Conservation (phyloP, 805 yeast genomes). For the Allodekkera sacchari region DNA sequence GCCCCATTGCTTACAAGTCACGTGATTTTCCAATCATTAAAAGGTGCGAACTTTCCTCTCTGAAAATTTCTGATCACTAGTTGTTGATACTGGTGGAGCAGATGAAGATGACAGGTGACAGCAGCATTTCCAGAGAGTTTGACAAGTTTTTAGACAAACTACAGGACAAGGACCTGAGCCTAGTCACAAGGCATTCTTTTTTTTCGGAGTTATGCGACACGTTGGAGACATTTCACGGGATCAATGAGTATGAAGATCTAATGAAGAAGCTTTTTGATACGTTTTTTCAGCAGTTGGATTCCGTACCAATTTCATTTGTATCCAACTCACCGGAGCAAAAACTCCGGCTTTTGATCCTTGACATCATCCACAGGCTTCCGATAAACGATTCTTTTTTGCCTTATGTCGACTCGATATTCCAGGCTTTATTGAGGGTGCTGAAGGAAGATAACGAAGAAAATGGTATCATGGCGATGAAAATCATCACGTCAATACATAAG, state of each 20-base stretch:
- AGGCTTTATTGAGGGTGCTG: constrained; percentile 49
- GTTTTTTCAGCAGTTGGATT: constrained; percentile 51
- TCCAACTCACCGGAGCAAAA: constrained; percentile 66
- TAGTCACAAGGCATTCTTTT: constrained; percentile 53
- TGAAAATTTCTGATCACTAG: too few species aligned
- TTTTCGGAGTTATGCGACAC: constrained; percentile 81
- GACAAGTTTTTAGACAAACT: constrained; percentile 63
- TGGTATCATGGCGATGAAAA: constrained; percentile 85
- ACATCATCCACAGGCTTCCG: constrained; percentile 72
- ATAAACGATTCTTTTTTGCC: constrained; percentile 77
- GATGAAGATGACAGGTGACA: neutral
- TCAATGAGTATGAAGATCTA: constrained; percentile 75
- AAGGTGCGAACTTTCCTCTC: constrained; percentile 16
- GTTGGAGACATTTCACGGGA: constrained; percentile 73
- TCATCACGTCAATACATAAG: constrained; percentile 77
- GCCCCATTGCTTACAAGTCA: constrained; percentile 13
- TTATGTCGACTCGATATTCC: constrained; percentile 53
- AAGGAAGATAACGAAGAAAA: constrained; percentile 88
- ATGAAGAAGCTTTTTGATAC: constrained; percentile 63
- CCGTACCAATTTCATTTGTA: constrained; percentile 65
- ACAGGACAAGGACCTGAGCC: constrained; percentile 45
- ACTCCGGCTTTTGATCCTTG: constrained; percentile 67
- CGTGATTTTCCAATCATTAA: constrained; percentile 20
- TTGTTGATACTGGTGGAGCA: neutral
- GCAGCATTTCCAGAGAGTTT: constrained; percentile 23